Evolutionary conservation across 2,329 filamentous ascomycete species (phyloP), one percentile per base, ranked within the genome.

Genomic region (Zasmidium angulare): DNA sequence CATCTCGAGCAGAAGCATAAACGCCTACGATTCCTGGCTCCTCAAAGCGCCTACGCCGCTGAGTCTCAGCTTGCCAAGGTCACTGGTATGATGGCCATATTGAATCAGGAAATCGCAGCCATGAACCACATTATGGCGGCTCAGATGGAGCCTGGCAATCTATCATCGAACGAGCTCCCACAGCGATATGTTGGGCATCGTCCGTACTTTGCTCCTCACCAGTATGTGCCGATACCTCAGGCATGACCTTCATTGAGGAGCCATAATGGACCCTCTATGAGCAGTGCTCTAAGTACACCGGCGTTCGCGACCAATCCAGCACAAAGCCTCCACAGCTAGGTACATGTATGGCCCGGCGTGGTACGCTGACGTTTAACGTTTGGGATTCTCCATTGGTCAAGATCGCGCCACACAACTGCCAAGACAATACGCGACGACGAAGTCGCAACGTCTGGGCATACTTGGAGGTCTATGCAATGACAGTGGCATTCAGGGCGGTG

Each of bases 161-260:
- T 4, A 29, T 4, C 26, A 29, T 29, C 26, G 26, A 29, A 4
- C 6, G 47, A 31, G 40, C 53, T 9, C 40, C 48, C 24, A 21
- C n/a, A 19, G 11, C 48, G 14, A 40, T 26, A 21, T 31, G 47
- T 20, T 46, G 31, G 14, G 48, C 51, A 19, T 31, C 49, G 7
- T 14, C 40, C 17, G 22, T 58, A 53, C 50, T 58, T 58, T 49
- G 26, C 50, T 11, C 56, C 56, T 20, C 56, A 58, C 36, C 56
- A 58, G 19, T 58, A 40, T 49, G 50, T 58, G 10, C 56, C 56
- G 12, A 50, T 52, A 20, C 56, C 50, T 36, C 47, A 49, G 43
- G 47, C 29, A 23, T 50, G 19, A 56, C n/a, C n/a, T n/a, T n/a
- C n/a, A n/a, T n/a, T n/a, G n/a, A n/a, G n/a, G n/a, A 29, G 26